Evolutionary conservation across 306 rosid species (phyloP), one percentile per base, ranked within the genome.

Genomic region (Potentilla sterilis): DNA sequence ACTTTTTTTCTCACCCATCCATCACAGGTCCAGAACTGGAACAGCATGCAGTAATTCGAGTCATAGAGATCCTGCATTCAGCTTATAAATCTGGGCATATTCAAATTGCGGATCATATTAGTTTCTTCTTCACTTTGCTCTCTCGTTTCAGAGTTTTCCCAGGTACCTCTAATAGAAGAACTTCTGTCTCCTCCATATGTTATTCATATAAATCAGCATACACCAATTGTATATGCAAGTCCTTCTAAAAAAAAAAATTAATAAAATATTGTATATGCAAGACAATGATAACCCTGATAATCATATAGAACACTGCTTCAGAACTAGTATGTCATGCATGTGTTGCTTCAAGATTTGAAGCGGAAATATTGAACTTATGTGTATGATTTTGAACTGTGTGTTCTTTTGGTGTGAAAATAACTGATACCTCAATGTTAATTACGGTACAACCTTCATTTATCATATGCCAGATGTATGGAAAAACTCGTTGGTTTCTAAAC

Each of bases 1-100:
- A 51, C 62, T 7, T 62, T 7, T 52, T 67, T 79, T 80, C 46
- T 69, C 52, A 61, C 67, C 42, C 69, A 21, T 64, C 41, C 34
- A 22, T 81, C 82, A 79, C 87, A 95, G 98, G 91, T 79, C 89
- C 87, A 42, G 89, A 88, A 83, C 79, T 92, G 79, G 93, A 90
- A n/a, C 86, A 89, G 4, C 24, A 32, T 46, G 67, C 71, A 55
- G 71, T 89, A 75, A 84, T 85, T 73, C 87, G 91, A 41, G 81
- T 70, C 19, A 64, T 92, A 15, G 97, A 92, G 83, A 78, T 90
- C 81, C 86, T 95, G 71, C 81, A 92, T 81, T 89, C 90, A 24
- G 83, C 92, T 61, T 92, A 87, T 79, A 79, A 71, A 70, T 86
- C 75, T 34, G 96, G 97, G 55, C 85, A 74, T 46, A 78, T 92